phyloP scores from a whole-genome alignment of 352 stramenopile species.

The Peronospora belbahrii region DNA sequence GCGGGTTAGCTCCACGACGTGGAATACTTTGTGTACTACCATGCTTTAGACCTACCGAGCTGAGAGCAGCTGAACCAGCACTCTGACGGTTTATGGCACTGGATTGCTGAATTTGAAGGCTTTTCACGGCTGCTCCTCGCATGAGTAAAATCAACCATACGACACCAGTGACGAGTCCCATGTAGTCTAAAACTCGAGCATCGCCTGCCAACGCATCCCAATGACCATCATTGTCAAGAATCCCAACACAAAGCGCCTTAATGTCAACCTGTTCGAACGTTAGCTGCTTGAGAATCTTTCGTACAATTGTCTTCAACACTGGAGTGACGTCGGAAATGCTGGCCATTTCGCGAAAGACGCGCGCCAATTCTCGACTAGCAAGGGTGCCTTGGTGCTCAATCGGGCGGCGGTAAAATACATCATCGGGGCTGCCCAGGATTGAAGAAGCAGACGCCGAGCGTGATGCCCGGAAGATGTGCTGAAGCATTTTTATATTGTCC shows the following conservation, averaged over 20 bases:
- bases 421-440: constrained; percentile 35
- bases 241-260: constrained; percentile 66
- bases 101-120: constrained; percentile 76
- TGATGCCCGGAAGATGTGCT: constrained; percentile 77
- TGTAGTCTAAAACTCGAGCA: constrained; percentile 67
- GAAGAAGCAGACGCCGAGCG: constrained; percentile 25
- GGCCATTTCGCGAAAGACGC: constrained; percentile 77
- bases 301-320: constrained; percentile 78
- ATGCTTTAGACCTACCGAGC: constrained; percentile 39
- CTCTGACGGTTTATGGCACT: constrained; percentile 35
- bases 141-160: constrained; percentile 75
- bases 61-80: constrained; percentile 24
- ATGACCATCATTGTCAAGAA: constrained; percentile 68
- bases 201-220: constrained; percentile 59
- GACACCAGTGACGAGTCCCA: constrained; percentile 64
- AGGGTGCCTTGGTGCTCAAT: constrained; percentile 44
- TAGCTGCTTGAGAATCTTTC: constrained; percentile 76
- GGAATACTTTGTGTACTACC: constrained; percentile 44
- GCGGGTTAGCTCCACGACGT: constrained; percentile 32
- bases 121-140: constrained; percentile 73
- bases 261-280: constrained; percentile 81
- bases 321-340: constrained; percentile 63
- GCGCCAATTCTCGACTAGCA: constrained; percentile 65
- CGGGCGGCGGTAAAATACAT: constrained; percentile 52
- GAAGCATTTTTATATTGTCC: constrained; percentile 87